Evolutionary conservation across 192 early-diverging fungal species (phyloP).

Genomic region (Paraglomus brasilianum): DNA sequence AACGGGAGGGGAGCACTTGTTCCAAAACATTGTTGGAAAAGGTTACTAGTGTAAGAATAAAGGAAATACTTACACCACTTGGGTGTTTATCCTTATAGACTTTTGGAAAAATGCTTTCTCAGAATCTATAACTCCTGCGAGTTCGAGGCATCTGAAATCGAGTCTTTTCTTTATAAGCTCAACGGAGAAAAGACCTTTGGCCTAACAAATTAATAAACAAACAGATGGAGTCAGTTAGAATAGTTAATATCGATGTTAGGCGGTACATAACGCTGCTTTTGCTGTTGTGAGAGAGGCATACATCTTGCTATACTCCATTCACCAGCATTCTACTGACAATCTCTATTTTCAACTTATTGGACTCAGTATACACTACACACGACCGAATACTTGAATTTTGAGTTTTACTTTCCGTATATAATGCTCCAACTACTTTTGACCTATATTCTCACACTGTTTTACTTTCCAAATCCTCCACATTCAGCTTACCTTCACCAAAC

Average conservation of each 20-base stretch:
- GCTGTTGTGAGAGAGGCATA: too few species aligned
- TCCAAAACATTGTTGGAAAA: neutral
- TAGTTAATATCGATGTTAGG: neutral
- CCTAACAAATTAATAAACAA: slow-evolving; percentile 8
- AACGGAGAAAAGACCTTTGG: slow-evolving; percentile 40
- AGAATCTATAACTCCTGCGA: slow-evolving; percentile 49
- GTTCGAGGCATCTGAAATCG: slow-evolving; percentile 53
- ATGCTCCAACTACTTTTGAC: too few species aligned
- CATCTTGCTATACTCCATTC: too few species aligned
- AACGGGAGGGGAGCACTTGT: neutral
- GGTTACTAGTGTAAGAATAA: neutral
- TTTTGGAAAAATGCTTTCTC: slow-evolving; percentile 42
- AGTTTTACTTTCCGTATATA: too few species aligned
- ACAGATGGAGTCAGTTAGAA: neutral
- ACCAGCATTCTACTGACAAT: too few species aligned
- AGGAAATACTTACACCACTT: slow-evolving; percentile 36
- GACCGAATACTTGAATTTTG: too few species aligned
- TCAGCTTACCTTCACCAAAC: too few species aligned
- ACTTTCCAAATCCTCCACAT: too few species aligned
- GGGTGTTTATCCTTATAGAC: slow-evolving; percentile 55
- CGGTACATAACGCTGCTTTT: too few species aligned
- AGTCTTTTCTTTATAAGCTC: slow-evolving; percentile 53
- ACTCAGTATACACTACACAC: too few species aligned
- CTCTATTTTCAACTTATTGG: too few species aligned
- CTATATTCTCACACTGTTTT: too few species aligned